Evolutionary conservation across 495 filamentous ascomycete species (phyloP).

Genomic region (Haplographium delicatum): DNA sequence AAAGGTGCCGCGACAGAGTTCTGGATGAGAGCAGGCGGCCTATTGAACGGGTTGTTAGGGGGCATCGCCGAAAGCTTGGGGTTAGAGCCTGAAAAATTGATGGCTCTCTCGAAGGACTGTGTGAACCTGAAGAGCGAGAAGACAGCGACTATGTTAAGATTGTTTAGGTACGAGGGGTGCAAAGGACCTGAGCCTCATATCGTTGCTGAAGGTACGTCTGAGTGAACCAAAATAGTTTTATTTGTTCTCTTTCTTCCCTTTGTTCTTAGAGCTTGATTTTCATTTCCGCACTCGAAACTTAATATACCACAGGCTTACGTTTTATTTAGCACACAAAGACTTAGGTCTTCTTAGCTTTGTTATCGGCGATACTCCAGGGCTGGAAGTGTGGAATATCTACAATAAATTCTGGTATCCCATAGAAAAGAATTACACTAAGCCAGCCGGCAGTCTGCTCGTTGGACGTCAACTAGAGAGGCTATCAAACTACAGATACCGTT

Average conservation of each 20-base stretch:
- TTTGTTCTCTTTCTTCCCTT: too few relatives aligned
- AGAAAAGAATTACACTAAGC: slow-evolving; percentile 1
- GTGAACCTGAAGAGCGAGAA: not conserved
- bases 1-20: slow-evolving; percentile 7
- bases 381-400: slow-evolving; percentile 15
- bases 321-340: slow-evolving; percentile 14
- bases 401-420: slow-evolving; percentile 5
- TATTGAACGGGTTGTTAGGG: slow-evolving; percentile 6
- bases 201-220: slow-evolving; percentile 17
- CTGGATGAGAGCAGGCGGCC: slow-evolving; percentile 4
- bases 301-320: not conserved
- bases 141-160: slow-evolving; percentile 12
- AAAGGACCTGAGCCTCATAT: too few relatives aligned
- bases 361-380: slow-evolving; percentile 14
- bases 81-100: too few relatives aligned
- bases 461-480: not conserved
- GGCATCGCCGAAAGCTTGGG: slow-evolving; percentile 1
- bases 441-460: slow-evolving; percentile 12
- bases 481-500: slow-evolving; percentile 1
- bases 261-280: too few relatives aligned
- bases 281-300: not conserved
- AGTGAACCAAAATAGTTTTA: too few relatives aligned
- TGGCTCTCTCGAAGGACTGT: slow-evolving; percentile 13
- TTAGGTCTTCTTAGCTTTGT: slow-evolving; percentile 17
- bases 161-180: slow-evolving; percentile 19